These are phyloP conservation scores for Fusarium lyarnte DNA, from an alignment of 2,329 filamentous ascomycete species.

Conservation along the genomic window DNA sequence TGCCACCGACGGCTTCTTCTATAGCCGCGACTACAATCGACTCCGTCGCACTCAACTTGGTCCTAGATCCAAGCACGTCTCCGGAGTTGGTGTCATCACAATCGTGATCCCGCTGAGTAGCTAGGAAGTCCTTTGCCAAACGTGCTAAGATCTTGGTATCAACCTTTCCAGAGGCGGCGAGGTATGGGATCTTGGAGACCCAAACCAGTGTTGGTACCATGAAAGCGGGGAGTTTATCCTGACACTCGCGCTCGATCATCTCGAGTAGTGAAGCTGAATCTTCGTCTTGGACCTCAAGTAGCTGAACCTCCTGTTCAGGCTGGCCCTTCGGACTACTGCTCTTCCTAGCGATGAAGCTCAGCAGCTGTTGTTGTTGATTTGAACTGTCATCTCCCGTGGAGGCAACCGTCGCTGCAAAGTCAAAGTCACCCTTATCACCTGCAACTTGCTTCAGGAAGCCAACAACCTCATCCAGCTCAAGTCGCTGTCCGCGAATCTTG, in stretches of 20 bases:
- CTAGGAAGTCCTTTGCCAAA: slow-evolving; percentile 5
- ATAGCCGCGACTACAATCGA: not conserved
- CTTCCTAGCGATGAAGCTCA: slow-evolving; percentile 1
- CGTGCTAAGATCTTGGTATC: slow-evolving; percentile 8
- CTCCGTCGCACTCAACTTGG: not conserved
- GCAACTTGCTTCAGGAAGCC: slow-evolving; percentile 4
- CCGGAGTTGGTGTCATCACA: fast-evolving
- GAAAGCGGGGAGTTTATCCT: slow-evolving; percentile 5
- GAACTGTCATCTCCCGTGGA: not conserved
- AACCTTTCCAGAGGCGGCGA: slow-evolving; percentile 19
- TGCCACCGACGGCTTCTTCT: not conserved
- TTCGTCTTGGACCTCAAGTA: not conserved
- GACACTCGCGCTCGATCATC: not conserved
- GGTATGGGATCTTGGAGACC: slow-evolving; percentile 17
- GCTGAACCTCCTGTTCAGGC: not conserved
- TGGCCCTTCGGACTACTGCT: fast-evolving
- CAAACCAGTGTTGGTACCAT: slow-evolving; percentile 16
- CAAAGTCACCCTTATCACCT: not conserved
- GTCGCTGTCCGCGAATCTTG: slow-evolving; percentile 24
- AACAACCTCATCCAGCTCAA: slow-evolving; percentile 16
- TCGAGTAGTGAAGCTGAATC: not conserved
- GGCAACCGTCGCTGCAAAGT: slow-evolving; percentile 21
- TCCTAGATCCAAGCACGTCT: fast-evolving
- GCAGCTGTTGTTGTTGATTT: not conserved
- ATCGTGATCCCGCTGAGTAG: not conserved